Evolutionary conservation across 768 basidiomycete species (phyloP), one percentile per base, ranked within the genome.

Genomic region (Agrocybe pediades): DNA sequence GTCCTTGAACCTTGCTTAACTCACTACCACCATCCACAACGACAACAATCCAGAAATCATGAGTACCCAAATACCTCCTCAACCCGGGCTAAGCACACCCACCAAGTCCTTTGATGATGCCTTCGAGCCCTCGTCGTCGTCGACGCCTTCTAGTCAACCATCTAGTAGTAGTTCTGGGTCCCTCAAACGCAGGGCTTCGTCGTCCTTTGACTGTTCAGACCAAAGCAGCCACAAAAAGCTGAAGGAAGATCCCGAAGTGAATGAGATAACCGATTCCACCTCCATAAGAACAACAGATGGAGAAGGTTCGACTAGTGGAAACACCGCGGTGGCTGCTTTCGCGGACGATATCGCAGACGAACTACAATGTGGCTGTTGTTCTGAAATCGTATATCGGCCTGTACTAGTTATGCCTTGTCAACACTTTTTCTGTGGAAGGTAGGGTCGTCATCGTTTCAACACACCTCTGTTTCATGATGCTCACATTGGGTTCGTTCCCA

Each of bases 351-450:
- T 92, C 49, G 82, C 78, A 23, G 78, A 88, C 63, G 90, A 92
- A 65, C 78, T 93, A 36, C 86, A 90, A 59, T 94, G 92, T 61
- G 92, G 89, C 19, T 93, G 92, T 66, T 94, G 92, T 69, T 81
- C 89, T 16, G 91, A 84, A 53, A 76, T 94, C 40, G 85, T 89
- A 54, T 92, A 94, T 70, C 77, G 82, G 55, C 92, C 92, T 2
- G 91, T 94, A 15, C 74, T 92, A 24, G 88, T 94, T 47, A 77
- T 81, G 29, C 92, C 92, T 25, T 94, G 92, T 67, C 89, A 92
- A 61, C 92, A 94, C 76, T 92, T 89, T 77, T 93, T 92, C 66
- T 94, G 92, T 63, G 92, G 92, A 69, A 92, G 91, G 90, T 91
- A 69, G 54, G 72, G 19, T 29, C 45, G n/a, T 49, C 36, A 8